Conservation (phyloP, 1,139 yeast species). For the Yamadazyma sp. region DNA sequence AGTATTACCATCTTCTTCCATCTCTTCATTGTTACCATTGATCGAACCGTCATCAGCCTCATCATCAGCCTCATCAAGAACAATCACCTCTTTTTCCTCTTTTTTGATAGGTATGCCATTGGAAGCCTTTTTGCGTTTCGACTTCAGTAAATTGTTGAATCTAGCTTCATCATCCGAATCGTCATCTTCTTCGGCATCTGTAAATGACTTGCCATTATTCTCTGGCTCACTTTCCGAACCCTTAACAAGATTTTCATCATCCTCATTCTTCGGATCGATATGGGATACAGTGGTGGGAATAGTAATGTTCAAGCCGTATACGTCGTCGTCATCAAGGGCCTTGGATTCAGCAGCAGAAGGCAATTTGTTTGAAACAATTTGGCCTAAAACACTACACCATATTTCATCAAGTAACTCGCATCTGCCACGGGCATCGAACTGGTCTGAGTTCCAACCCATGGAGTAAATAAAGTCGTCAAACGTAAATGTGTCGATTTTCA, state of each 20-base stretch:
- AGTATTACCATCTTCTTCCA: constrained; percentile 29
- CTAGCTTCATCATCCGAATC: constrained; percentile 16
- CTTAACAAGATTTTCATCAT: constrained; percentile 19
- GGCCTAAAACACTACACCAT: constrained; percentile 62
- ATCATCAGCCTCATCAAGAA: constrained; percentile 23
- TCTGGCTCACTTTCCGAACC: constrained; percentile 27
- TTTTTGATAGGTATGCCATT: constrained; percentile 11
- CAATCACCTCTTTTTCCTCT: constrained; percentile 19
- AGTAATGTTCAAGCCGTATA: constrained; percentile 38
- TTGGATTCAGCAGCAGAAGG: constrained; percentile 25
- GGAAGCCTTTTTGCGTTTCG: constrained; percentile 10
- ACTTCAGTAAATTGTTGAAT: background rate
- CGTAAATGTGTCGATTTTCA: constrained; percentile 68
- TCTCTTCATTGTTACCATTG: constrained; percentile 14
- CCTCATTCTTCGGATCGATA: constrained; percentile 19
- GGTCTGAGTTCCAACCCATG: constrained; percentile 53
- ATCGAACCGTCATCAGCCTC: constrained; percentile 11
- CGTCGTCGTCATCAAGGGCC: constrained; percentile 26
- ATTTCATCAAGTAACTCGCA: constrained; percentile 68
- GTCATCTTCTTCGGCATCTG: constrained; percentile 25
- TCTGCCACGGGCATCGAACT: constrained; percentile 40
- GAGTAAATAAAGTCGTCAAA: constrained; percentile 76
- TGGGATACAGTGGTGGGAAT: constrained; percentile 38
- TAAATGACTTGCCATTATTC: constrained; percentile 19
- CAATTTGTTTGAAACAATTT: constrained; percentile 38